Evolutionary conservation across 75 land plant genomes (phyloP).

Genomic region (Cryptomeria japonica): DNA sequence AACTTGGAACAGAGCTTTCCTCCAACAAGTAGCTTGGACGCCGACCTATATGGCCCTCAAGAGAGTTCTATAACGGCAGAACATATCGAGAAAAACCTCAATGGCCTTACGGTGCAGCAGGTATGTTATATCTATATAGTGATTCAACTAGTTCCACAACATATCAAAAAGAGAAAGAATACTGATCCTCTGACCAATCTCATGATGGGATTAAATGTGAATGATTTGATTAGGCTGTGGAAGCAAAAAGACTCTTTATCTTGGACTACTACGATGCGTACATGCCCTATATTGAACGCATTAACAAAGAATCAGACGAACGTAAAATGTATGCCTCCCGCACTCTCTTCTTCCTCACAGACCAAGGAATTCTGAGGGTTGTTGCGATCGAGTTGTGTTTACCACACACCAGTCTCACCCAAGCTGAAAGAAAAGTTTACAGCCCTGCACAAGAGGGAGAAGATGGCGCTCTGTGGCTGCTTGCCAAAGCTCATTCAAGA

Average conservation of each 20-base stretch:
- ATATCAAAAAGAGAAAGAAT: too few relatives aligned
- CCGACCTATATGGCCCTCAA: constrained; percentile 57
- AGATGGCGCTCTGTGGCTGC: constrained; percentile 29
- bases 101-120: constrained; percentile 72
- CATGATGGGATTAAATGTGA: not conserved
- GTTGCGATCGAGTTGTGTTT: constrained; percentile 35
- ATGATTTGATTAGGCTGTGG: constrained; percentile 20
- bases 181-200: too few relatives aligned
- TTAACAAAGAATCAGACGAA: constrained; percentile 25
- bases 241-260: constrained; percentile 18
- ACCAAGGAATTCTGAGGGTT: constrained; percentile 21
- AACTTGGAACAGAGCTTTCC: constrained; percentile 51
- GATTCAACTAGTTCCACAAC: too few relatives aligned
- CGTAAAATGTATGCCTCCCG: constrained; percentile 29
- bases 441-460: constrained; percentile 40
- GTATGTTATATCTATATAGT: constrained; percentile 17
- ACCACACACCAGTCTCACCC: constrained; percentile 21
- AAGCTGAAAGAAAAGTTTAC: constrained; percentile 36
- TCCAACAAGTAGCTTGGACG: constrained; percentile 67
- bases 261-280: constrained; percentile 30
- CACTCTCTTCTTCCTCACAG: constrained; percentile 24
- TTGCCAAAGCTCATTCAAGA: constrained; percentile 20
- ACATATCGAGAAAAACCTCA: constrained; percentile 48
- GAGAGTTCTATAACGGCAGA: constrained; percentile 67
- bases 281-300: constrained; percentile 24